phyloP scores from a whole-genome alignment of 148 eudicot species.

The Heliosperma pusillum region DNA sequence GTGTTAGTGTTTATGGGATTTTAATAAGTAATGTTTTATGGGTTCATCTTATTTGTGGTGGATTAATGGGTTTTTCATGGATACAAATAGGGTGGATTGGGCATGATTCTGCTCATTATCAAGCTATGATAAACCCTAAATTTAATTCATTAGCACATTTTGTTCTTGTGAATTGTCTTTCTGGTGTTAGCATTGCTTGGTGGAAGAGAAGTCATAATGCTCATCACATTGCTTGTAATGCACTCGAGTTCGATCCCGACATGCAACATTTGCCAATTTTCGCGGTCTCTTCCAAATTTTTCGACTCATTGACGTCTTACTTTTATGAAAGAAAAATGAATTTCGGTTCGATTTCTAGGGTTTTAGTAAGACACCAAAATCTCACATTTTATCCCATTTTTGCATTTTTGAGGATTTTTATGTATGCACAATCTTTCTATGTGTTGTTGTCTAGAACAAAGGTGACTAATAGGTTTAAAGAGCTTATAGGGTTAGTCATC shows the following conservation, averaged over 20 bases:
- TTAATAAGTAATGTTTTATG: constrained; percentile 20
- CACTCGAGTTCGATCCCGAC: constrained; percentile 55
- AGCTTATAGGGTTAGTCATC: constrained; percentile 36
- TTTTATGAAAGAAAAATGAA: constrained; percentile 42
- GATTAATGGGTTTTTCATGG: constrained; percentile 48
- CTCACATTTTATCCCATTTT: constrained; percentile 50
- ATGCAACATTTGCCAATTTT: constrained; percentile 51
- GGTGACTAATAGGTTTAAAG: constrained; percentile 35
- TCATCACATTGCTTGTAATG: constrained; percentile 54
- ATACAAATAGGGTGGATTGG: constrained; percentile 61
- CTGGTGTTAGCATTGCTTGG: constrained; percentile 56
- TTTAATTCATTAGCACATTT: constrained; percentile 31
- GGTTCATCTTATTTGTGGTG: constrained; percentile 45
- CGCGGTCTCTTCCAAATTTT: constrained; percentile 43
- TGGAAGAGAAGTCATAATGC: constrained; percentile 61
- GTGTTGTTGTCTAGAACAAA: constrained; percentile 37
- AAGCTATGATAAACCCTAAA: constrained; percentile 32
- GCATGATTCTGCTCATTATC: constrained; percentile 60
- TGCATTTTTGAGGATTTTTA: constrained; percentile 39
- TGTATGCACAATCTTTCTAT: constrained; percentile 41
- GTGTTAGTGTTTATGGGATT: constrained; percentile 40
- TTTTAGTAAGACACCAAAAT: constrained; percentile 48
- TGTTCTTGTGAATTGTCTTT: constrained; percentile 41
- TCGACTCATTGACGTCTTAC: constrained; percentile 36
- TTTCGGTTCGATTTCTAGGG: constrained; percentile 38